Evolutionary conservation across 2,329 filamentous ascomycete species (phyloP), one percentile per base, ranked within the genome.

Genomic region (Alternaria viburni): DNA sequence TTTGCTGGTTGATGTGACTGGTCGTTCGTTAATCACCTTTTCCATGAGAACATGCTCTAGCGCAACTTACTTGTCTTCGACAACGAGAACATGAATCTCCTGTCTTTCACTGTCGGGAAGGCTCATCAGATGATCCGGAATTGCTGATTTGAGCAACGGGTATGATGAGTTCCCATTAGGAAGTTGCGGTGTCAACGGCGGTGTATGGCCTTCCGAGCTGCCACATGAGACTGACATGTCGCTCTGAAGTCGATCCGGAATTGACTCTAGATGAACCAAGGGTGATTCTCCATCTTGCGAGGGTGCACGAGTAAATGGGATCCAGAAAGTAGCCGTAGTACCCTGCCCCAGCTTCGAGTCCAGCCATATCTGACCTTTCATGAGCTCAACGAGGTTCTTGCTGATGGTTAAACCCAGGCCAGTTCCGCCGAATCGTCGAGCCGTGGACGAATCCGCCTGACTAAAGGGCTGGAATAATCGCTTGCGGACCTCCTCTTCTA

Each of bases 391-490:
- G 6, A 83, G 79, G 65, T 93, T 93, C 78, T 94, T 94, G 80
- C 89, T 92, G 69, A 95, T 95, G 2, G 91, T 93, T 65, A 95
- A 79, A 0, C 92, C 92, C 0, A 95, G 81, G 1, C 91, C 92
- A 1, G 91, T 94, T 1, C 92, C 92, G 43, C 91, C 91, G 76
- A 93, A 94, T n/a, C 89, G 86, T 57, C 91, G 84, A 17, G 91
- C 91, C 0, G 92, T 94, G 4, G 91, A 93, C 1, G 91, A 88
- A 73, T 95, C 92, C 5, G 91, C 92, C 77, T 96, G 92, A 64
- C 89, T 92, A 77, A 95, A 96, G 0, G 92, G 92, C 67, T 90
- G 89, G 80, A 95, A 96, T 1, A 95, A 83, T 41, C 86, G 86
- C 71, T 89, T 89, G 17, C 88, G 86, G 6, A 93, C 90, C 59